Conservation (phyloP, 2,329 filamentous ascomycete species). For the Pseudogymnoascus sp. region DNA sequence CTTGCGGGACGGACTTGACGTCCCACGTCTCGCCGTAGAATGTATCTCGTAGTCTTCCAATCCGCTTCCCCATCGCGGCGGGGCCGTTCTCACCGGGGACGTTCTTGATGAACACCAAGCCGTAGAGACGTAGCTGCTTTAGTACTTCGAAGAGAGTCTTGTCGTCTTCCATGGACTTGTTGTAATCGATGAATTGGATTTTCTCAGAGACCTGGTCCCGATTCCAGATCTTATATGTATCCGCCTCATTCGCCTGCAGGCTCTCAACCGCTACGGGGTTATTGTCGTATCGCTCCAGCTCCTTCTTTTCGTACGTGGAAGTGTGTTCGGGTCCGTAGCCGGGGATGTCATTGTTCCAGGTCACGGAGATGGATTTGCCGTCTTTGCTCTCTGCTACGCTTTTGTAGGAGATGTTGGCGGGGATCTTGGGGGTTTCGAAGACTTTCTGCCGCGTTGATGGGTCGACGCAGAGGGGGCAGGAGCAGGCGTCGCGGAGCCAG, state of each 20-base stretch:
- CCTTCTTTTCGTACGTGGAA: constrained; percentile 19
- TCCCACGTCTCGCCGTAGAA: constrained; percentile 93
- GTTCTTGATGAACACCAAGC: constrained; percentile 69
- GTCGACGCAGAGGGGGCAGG: constrained; percentile 51
- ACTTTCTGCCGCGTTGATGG: constrained; percentile 55
- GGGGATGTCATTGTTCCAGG: constrained; percentile 51
- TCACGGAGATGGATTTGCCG: constrained; percentile 41
- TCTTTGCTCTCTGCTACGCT: constrained; percentile 33
- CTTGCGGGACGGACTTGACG: constrained; percentile 71
- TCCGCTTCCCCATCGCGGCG: constrained; percentile 59
- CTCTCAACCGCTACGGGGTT: constrained; percentile 17
- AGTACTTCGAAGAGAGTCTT: constrained; percentile 56
- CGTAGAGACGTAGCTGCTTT: constrained; percentile 55
- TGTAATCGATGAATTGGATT: constrained; percentile 59
- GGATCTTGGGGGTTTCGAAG: constrained; percentile 61
- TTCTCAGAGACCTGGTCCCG: constrained; percentile 39
- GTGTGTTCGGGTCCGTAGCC: constrained; percentile 24
- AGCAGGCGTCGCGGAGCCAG: constrained; percentile 52
- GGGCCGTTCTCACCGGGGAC: constrained; percentile 67
- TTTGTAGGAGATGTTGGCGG: constrained; percentile 39
- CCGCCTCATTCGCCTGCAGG: neutral
- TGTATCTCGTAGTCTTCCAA: constrained; percentile 75
- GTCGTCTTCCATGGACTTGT: constrained; percentile 61
- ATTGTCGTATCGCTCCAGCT: constrained; percentile 12
- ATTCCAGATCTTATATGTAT: constrained; percentile 36